Percentiles rank a stretch among this genome's conserved stretches.
These are phyloP conservation scores for Cladosporium sp. DNA, from an alignment of 2,329 filamentous ascomycete species.

Conservation along the genomic window DNA sequence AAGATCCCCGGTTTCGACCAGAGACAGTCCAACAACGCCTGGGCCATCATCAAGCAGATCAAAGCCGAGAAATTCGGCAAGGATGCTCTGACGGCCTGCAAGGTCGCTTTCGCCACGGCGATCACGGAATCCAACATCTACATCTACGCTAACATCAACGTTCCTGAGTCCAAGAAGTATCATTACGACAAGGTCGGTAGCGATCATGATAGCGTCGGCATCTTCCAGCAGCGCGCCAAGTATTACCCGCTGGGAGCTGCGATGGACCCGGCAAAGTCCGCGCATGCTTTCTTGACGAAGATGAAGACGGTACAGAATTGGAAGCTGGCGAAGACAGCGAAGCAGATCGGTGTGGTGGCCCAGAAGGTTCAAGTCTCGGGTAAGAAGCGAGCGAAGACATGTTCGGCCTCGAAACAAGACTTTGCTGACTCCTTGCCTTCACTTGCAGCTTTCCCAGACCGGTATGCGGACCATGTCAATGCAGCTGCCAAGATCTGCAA, in stretches of 20 bases:
- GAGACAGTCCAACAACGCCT: slow-evolving; percentile 9
- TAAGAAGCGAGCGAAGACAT: background rate
- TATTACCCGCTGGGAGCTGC: background rate
- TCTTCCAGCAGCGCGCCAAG: slow-evolving; percentile 4
- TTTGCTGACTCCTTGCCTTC: background rate
- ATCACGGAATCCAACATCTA: slow-evolving; percentile 7
- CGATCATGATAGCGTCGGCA: slow-evolving; percentile 1
- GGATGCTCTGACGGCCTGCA: background rate
- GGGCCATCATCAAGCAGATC: slow-evolving; percentile 9
- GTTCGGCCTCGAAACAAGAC: too few species aligned
- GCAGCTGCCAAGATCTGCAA: slow-evolving; percentile 5
- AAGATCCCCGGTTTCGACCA: slow-evolving; percentile 4
- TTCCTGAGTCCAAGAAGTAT: background rate
- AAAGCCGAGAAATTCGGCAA: slow-evolving; percentile 4
- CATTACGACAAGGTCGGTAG: background rate
- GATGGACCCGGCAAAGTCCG: background rate
- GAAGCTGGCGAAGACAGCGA: slow-evolving; percentile 1
- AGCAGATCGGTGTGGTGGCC: background rate
- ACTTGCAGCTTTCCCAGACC: background rate
- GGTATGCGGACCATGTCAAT: background rate
- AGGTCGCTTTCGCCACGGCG: slow-evolving; percentile 2
- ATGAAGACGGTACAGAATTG: background rate
- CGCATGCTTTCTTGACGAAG: background rate
- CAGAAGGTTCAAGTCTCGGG: slow-evolving; percentile 9
- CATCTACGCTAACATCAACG: slow-evolving; percentile 7